A percentile compares a stretch with the other conserved stretches of the same genome.
Conservation (phyloP, 768 basidiomycete species). For the Leucocoprinus birnbaumii region DNA sequence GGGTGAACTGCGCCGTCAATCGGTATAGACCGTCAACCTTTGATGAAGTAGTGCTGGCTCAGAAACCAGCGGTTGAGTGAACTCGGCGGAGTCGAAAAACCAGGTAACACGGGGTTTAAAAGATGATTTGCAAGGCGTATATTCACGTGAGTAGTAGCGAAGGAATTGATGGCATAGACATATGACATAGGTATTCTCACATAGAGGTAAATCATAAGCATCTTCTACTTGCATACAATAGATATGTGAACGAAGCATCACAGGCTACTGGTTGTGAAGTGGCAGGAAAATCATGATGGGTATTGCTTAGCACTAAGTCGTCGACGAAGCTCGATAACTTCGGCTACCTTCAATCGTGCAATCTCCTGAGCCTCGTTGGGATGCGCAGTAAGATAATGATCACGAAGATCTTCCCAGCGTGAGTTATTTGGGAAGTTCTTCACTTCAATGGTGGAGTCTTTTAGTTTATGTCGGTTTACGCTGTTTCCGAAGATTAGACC, state of each 20-base stretch:
- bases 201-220: neutral
- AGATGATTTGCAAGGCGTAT: no score
- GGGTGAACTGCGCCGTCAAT: no score
- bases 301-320: slow-evolving; percentile 15
- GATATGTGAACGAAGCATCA: neutral
- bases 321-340: slow-evolving; percentile 31
- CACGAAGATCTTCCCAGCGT: slow-evolving; percentile 32
- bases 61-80: no score
- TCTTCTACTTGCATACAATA: neutral
- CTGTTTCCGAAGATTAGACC: slow-evolving; percentile 1
- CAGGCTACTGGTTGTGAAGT: no score
- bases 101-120: no score
- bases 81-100: no score
- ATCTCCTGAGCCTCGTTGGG: slow-evolving; percentile 33
- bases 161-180: neutral
- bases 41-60: no score
- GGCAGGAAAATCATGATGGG: neutral
- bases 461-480: slow-evolving; percentile 14
- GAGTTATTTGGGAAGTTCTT: slow-evolving; percentile 25
- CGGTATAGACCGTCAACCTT: no score
- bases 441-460: slow-evolving; percentile 8
- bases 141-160: no score
- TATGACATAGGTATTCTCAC: neutral
- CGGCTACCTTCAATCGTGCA: slow-evolving; percentile 27
- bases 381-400: slow-evolving; percentile 31